Conservation (phyloP, 257 asterid species). For the Primulina huaijiensis region DNA sequence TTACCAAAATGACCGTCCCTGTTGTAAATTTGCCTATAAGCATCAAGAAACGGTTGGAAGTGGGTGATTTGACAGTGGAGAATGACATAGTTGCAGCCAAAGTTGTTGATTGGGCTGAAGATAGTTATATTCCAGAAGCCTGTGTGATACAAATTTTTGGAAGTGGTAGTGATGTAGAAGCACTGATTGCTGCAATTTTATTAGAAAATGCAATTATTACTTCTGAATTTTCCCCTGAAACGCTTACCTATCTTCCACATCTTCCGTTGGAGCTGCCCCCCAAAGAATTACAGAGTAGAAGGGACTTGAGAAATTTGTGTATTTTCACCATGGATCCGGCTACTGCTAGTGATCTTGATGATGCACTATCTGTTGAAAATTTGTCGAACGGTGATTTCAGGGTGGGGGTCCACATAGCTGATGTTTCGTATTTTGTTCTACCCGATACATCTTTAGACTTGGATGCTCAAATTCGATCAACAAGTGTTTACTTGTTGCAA, state of each 20-base stretch:
- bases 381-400: conserved; percentile 48
- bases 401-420: conserved; percentile 92
- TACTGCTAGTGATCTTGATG: conserved; percentile 83
- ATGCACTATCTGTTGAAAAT: conserved; percentile 72
- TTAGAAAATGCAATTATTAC: conserved; percentile 64
- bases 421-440: conserved; percentile 73
- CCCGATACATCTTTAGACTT: conserved; percentile 71
- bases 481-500: conserved; percentile 45
- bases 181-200: conserved; percentile 82
- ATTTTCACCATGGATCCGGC: conserved; percentile 81
- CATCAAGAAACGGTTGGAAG: conserved; percentile 55
- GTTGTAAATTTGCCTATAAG: conserved; percentile 50
- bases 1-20: conserved; percentile 69
- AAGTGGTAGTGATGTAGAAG: conserved; percentile 69
- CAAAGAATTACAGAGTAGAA: conserved; percentile 53
- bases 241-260: conserved; percentile 57
- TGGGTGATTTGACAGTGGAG: conserved; percentile 61
- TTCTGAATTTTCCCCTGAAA: conserved; percentile 65
- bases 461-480: conserved; percentile 55
- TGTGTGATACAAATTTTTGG: conserved; percentile 56
- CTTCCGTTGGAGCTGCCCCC: conserved; percentile 65
- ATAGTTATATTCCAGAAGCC: conserved; percentile 60
- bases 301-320: conserved; percentile 62
- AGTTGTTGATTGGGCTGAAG: conserved; percentile 77
- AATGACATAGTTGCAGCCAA: conserved; percentile 70